A percentile compares a stretch with the other conserved stretches of the same genome.
These are phyloP conservation scores for Coemansia interrupta DNA, from an alignment of 192 early-diverging fungal genomes.

Conservation along the genomic window DNA sequence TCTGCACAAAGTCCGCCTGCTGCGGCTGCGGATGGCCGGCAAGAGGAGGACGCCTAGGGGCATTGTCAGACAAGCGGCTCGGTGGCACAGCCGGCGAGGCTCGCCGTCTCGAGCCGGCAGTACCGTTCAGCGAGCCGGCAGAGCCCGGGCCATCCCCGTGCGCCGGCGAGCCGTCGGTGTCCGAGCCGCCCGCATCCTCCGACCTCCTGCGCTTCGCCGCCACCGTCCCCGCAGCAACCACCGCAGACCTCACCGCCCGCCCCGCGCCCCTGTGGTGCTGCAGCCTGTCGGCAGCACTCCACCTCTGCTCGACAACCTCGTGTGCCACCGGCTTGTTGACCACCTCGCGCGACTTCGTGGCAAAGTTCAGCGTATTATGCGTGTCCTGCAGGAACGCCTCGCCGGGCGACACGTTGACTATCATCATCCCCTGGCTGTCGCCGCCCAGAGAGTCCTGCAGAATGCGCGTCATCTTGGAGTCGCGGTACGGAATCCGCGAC, in stretches of 20 bases:
- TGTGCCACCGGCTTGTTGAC: constrained; percentile 56
- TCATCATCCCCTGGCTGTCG: constrained; percentile 60
- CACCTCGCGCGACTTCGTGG: constrained; percentile 59
- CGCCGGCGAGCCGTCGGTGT: constrained; percentile 1
- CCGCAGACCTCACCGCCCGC: constrained; percentile 4
- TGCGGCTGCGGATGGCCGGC: constrained; percentile 9
- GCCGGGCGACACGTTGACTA: constrained; percentile 63
- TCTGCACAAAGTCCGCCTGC: constrained; percentile 21
- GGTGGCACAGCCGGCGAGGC: not conserved
- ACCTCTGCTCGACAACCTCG: constrained; percentile 43
- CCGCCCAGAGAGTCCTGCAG: constrained; percentile 67
- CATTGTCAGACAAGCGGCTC: not conserved
- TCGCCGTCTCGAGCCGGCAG: constrained; percentile 7
- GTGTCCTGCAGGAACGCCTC: constrained; percentile 53
- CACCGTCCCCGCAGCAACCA: constrained; percentile 6
- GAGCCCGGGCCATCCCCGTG: not conserved
- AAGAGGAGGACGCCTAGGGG: not conserved
- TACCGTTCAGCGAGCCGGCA: not conserved
- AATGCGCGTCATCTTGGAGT: constrained; percentile 68
- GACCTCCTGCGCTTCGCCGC: constrained; percentile 36
- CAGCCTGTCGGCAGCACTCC: constrained; percentile 29
- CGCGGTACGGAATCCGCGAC: constrained; percentile 57
- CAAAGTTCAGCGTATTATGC: constrained; percentile 65
- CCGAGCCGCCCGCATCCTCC: constrained; percentile 10
- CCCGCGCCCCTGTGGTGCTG: constrained; percentile 38